Percentiles rank a stretch among this genome's conserved stretches.
Conservation (phyloP, 2,329 filamentous ascomycete species). For the Alternaria solani region DNA sequence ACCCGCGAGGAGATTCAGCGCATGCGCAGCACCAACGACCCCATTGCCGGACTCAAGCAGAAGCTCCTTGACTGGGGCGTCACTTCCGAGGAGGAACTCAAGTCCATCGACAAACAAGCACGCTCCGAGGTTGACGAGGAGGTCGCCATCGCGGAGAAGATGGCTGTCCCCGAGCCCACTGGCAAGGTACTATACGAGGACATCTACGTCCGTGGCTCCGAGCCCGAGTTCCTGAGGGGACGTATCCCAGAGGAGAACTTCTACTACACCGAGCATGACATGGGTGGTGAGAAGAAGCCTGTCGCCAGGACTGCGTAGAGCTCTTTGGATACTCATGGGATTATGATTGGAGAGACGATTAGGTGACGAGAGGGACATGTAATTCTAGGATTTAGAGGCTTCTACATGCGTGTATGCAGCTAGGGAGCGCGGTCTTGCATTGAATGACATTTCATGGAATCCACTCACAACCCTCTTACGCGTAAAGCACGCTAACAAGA, state of each 20-base stretch:
- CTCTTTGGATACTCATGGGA: background rate
- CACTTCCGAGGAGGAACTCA: slow-evolving; percentile 91
- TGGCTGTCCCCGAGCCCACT: slow-evolving; percentile 80
- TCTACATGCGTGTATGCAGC: slow-evolving; percentile 23
- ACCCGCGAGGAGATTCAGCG: slow-evolving; percentile 99
- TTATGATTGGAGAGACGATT: slow-evolving; percentile 2
- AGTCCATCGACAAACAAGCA: slow-evolving; percentile 93
- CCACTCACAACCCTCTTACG: background rate
- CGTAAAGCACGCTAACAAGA: background rate
- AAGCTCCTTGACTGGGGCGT: slow-evolving; percentile 97
- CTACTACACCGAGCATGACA: slow-evolving; percentile 67
- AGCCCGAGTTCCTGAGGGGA: slow-evolving; percentile 88
- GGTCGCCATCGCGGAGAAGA: slow-evolving; percentile 88
- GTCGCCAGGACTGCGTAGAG: slow-evolving; percentile 45
- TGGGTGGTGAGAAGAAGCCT: slow-evolving; percentile 44
- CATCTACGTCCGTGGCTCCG: slow-evolving; percentile 88
- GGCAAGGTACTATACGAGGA: slow-evolving; percentile 92
- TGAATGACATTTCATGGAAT: slow-evolving; percentile 9
- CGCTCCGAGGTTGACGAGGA: slow-evolving; percentile 85
- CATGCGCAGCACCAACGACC: slow-evolving; percentile 98
- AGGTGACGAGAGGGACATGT: slow-evolving; percentile 22
- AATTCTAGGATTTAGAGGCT: slow-evolving; percentile 37
- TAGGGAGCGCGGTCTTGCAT: slow-evolving; percentile 17
- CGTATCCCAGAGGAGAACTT: slow-evolving; percentile 91
- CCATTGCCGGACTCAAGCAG: slow-evolving; percentile 96